Evolutionary conservation across 106 monocot genomes (phyloP), one percentile per base, ranked within the genome.

Genomic region (Amphibolis antarctica): DNA sequence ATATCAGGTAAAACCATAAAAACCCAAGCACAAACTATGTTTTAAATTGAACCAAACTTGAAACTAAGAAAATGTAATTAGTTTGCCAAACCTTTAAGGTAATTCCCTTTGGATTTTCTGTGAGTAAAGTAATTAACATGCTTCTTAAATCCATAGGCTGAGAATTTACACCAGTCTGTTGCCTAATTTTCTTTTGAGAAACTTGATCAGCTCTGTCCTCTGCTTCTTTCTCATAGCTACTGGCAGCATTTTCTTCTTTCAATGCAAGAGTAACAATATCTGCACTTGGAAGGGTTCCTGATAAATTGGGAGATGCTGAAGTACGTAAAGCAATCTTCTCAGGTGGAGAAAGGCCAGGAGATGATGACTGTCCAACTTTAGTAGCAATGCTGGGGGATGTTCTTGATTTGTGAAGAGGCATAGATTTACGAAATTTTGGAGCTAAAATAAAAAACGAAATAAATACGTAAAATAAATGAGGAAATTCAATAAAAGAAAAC

Each of bases 51-150:
- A 22, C n/a, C 60, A 53, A 14, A 53, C 28, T 22, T 3, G 26
- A 50, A 20, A 54, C 46, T 18, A 30, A 27, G 24, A 12, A 19
- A 19, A 1, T 43, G 18, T 25, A 64, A 54, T n/a, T 48, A 24
- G 53, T 19, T 60, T 30, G 29, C 42, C 12, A 28, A 65, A 98
- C 96, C 90, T 90, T 90, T 67, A 82, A 80, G 68, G 58, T 85
- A 71, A 85, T 82, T 24, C 86, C 96, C 43, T 90, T 90, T 0
- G 96, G 76, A 70, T 80, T 86, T 76, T 84, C 70, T 51, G 77
- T 71, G 10, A 89, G 76, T 55, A 75, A 9, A 62, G 53, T 69
- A 30, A 82, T 80, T 54, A 86, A 68, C 54, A 76, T 47, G 59
- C 55, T 75, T 52, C 69, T 71, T 63, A 98, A 62, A 73, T 90